Conservation (phyloP, 768 basidiomycete genomes). For the Chalciporus sphaerocephalus region DNA sequence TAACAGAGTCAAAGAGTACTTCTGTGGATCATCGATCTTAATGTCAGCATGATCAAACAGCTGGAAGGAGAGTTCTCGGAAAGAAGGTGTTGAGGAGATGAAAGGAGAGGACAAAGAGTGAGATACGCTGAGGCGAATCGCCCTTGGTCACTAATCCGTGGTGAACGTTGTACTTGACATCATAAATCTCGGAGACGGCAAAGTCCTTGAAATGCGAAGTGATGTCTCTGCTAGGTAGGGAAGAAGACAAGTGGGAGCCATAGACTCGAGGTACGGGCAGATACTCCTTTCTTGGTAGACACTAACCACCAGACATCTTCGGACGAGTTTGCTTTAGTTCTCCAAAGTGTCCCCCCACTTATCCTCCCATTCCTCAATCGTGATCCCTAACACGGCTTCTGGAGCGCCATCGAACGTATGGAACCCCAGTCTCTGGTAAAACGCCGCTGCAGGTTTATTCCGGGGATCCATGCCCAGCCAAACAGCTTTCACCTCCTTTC, state of each 20-base stretch:
- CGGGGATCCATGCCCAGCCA: constrained; percentile 68
- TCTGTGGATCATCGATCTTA: too few species aligned
- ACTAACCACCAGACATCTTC: too few species aligned
- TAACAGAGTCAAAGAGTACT: too few species aligned
- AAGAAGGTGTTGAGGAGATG: too few species aligned
- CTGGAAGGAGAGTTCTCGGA: too few species aligned
- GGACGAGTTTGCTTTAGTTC: not conserved
- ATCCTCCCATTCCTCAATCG: constrained; percentile 38
- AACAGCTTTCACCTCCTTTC: constrained; percentile 42
- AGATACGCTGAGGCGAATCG: not conserved
- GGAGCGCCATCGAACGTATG: constrained; percentile 48
- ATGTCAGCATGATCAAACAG: too few species aligned
- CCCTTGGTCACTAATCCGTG: too few species aligned
- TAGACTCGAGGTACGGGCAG: not conserved
- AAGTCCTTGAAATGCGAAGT: not conserved
- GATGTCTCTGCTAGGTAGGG: not conserved
- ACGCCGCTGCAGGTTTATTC: constrained; percentile 55
- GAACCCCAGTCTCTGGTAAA: constrained; percentile 65
- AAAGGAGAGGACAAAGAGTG: not conserved
- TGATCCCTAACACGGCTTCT: constrained; percentile 51
- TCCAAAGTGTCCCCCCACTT: constrained; percentile 3
- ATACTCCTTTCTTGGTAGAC: not conserved
- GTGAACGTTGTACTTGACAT: not conserved
- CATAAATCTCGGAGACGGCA: not conserved
- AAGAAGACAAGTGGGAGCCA: not conserved